These are phyloP conservation scores for Amanita exitialis DNA, from an alignment of 768 basidiomycete genomes.

Conservation along the genomic window DNA sequence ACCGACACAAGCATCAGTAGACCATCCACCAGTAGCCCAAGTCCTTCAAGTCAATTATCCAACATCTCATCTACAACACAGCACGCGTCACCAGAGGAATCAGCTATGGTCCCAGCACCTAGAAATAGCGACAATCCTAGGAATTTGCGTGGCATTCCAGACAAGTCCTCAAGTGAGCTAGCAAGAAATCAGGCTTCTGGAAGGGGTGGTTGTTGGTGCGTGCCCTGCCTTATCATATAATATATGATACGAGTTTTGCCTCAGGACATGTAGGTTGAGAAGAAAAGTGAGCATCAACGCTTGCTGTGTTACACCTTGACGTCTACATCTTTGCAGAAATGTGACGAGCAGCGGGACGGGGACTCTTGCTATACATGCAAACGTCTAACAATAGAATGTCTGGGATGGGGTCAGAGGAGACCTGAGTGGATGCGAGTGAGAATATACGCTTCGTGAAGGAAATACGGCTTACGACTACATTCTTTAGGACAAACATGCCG, in stretches of 20 bases:
- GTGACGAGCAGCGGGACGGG: constrained; percentile 75
- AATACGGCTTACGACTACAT: constrained; percentile 1
- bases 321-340: constrained; percentile 48
- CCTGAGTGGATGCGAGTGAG: constrained; percentile 86
- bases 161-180: constrained; percentile 35
- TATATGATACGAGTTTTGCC: constrained; percentile 7
- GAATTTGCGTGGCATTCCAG: constrained; percentile 36
- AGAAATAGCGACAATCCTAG: constrained; percentile 15
- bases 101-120: constrained; percentile 15
- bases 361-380: constrained; percentile 77
- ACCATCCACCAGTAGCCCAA: constrained; percentile 32
- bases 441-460: constrained; percentile 3
- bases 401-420: constrained; percentile 77
- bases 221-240: constrained; percentile 10
- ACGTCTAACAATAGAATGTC: constrained; percentile 70
- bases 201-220: constrained; percentile 77
- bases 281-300: constrained; percentile 49
- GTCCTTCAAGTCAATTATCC: constrained; percentile 31
- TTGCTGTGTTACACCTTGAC: neutral
- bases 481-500: constrained; percentile 68
- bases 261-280: constrained; percentile 75
- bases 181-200: constrained; percentile 44
- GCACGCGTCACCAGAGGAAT: constrained; percentile 25
- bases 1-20: constrained; percentile 18
- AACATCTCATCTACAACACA: constrained; percentile 32